These are phyloP conservation scores for Camptophora hylomeconis DNA, from an alignment of 2,329 filamentous ascomycete species.

Conservation along the genomic window DNA sequence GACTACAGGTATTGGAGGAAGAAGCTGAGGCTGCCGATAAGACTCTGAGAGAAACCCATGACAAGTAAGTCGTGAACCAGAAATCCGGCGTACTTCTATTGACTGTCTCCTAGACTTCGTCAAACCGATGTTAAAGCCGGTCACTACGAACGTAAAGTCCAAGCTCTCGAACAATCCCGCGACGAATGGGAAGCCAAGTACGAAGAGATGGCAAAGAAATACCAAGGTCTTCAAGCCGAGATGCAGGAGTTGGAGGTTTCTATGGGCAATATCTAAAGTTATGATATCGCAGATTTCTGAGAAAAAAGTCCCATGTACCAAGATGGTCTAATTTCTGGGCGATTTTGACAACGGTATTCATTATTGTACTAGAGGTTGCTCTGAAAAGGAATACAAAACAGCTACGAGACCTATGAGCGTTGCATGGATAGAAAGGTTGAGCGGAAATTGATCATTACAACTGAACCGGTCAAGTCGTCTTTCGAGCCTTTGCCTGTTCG, in stretches of 20 bases:
- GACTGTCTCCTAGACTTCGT: constrained; percentile 55
- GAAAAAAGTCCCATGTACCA: constrained; percentile 3
- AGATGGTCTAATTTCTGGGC: constrained; percentile 12
- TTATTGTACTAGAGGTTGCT: too few species aligned
- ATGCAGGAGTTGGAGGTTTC: constrained; percentile 80
- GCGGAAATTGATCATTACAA: too few species aligned
- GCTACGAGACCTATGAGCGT: too few species aligned
- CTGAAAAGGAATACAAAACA: too few species aligned
- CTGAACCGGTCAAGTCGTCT: too few species aligned
- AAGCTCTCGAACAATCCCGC: constrained; percentile 81
- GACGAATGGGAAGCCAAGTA: constrained; percentile 97
- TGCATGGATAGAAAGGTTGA: too few species aligned
- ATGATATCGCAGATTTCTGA: too few species aligned
- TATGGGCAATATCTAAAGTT: constrained; percentile 76
- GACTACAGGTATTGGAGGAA: constrained; percentile 91
- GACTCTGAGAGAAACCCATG: constrained; percentile 91
- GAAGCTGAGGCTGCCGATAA: constrained; percentile 95
- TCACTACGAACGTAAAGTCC: constrained; percentile 98
- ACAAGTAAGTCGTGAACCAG: constrained; percentile 60
- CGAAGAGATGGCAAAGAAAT: constrained; percentile 93
- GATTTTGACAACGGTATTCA: too few species aligned
- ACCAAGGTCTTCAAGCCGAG: constrained; percentile 71
- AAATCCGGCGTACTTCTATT: constrained; percentile 3
- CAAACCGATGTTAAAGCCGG: constrained; percentile 99
- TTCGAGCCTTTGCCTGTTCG: constrained; percentile 50